Evolutionary conservation across 2,329 filamentous ascomycete species (phyloP).

Genomic region (Achaetomium macrosporum): DNA sequence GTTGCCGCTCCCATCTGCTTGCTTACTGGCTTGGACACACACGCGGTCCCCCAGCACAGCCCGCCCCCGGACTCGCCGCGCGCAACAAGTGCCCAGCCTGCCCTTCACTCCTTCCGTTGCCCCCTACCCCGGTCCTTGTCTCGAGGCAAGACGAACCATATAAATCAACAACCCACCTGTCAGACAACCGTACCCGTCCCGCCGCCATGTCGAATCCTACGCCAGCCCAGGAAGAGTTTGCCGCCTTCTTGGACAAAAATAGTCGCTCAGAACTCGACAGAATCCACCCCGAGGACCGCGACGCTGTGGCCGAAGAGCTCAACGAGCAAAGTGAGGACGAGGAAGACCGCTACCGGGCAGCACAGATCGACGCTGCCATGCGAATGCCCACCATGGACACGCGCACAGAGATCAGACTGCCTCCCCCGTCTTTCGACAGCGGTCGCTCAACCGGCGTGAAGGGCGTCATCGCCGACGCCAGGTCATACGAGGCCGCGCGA

Average conservation of each 20-base stretch:
- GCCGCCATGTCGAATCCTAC: slow-evolving; percentile 50
- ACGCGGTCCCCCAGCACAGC: background rate
- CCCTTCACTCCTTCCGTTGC: slow-evolving; percentile 11
- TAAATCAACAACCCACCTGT: slow-evolving; percentile 30
- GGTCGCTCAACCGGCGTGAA: slow-evolving; percentile 75
- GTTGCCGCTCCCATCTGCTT: background rate
- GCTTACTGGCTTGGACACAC: background rate
- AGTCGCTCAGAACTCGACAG: slow-evolving; percentile 35
- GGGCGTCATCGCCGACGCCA: slow-evolving; percentile 79
- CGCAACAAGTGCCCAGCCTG: background rate
- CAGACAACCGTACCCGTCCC: slow-evolving; percentile 13
- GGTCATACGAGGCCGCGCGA: slow-evolving; percentile 66
- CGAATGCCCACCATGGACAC: slow-evolving; percentile 53
- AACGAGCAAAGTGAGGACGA: slow-evolving; percentile 48
- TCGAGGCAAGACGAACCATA: slow-evolving; percentile 24
- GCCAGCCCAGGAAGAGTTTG: slow-evolving; percentile 62
- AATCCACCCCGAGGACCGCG: slow-evolving; percentile 55
- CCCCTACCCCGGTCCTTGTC: slow-evolving; percentile 13
- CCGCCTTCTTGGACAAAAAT: slow-evolving; percentile 55
- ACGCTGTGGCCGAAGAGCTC: slow-evolving; percentile 38
- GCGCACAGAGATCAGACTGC: slow-evolving; percentile 50
- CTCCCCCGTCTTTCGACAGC: slow-evolving; percentile 57
- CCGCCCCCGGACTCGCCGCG: slow-evolving; percentile 1
- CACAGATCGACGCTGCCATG: slow-evolving; percentile 59
- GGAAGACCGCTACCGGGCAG: slow-evolving; percentile 48